Base-by-base conservation (phyloP, 2,329 filamentous ascomycete species). In the Aspergillus quadrilineatus region DNA sequence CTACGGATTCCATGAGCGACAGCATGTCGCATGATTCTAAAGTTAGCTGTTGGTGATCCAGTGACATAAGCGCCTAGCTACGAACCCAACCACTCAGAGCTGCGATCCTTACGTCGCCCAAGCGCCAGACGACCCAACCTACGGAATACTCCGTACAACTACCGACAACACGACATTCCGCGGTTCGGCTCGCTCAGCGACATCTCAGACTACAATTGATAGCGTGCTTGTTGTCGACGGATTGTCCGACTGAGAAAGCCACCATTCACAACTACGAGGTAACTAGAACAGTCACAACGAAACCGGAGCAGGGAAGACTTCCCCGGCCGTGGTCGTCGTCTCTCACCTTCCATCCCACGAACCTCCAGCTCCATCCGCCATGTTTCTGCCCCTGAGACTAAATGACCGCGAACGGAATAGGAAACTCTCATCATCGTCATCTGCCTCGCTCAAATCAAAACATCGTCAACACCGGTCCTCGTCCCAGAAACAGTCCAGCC, bases 341-440 rank as follows among this genome's bases (percentile, higher is more conserved):
- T 55, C 56, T 56, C 53, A 50, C 53, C 57, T 55, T 62, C 50
- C 49, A 61, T 66, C 62, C 65, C 64, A 62, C 58, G 59, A 52
- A 60, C 62, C 64, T 65, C 59, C 60, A 62, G 7, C 39, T 37
- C 6, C 6, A 42, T 42, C 39, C 60, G 64, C 64, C 68, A 74
- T 75, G 73, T 70, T 72, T 63, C 69, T 72, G 52, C 72, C 70
- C 52, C 60, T 73, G 53, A 73, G 69, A 69, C 66, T 69, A 63
- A 66, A 68, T 67, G 71, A 72, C 61, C 65, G 69, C 62, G 64
- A 68, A 64, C 63, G 64, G 63, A 66, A 69, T 55, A 67, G 65
- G 63, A 63, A 64, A 57, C 51, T 67, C 54, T 67, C 64, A 14
- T 62, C 63, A 12, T 63, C 69, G 37, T 68, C 67, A 29, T 62